Evolutionary conservation across 2,329 filamentous ascomycete genomes (phyloP), one percentile per base, ranked within the genome.

Genomic region (Phialophora verrucosa): DNA sequence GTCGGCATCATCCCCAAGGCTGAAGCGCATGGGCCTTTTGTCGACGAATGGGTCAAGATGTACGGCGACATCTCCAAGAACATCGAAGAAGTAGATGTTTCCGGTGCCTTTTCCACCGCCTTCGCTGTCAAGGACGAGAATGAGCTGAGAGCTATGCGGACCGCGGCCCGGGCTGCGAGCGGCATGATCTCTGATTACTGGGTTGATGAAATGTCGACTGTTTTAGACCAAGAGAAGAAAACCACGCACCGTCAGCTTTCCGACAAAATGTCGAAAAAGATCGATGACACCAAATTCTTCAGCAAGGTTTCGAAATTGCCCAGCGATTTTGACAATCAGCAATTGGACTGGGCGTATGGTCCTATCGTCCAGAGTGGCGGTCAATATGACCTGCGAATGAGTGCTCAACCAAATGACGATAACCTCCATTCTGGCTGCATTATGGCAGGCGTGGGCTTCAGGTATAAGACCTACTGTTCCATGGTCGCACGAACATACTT

Each of bases 161-260:
- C 94, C 72, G 93, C 94, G 4, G 95, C 95, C 63, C 91, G 95
- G 76, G 94, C 95, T 55, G 97, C 93, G 73, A 94, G 96, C 71
- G 93, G 93, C 65, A 83, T 98, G 67, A 96, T 98, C 89, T 92
- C 92, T 59, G 92, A 94, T 66, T 99, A 95, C 79, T 98, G 98
- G 78, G 89, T 99, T 71, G 95, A 99, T 76, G 93, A 97, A 78
- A 98, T 99, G 93, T 97, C 94, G 59, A 90, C 91, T 73, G 90
- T 98, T 60, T 87, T 99, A 67, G 95, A 99, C 75, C 90, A 93
- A 72, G 96, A 98, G 78, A 97, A 97, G 83, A 97, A 97, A 77
- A 92, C 98, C 76, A 95, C 93, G 70, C 95, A 99, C 80, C 91
- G 90, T 71, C 85, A 86, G 1, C 85, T 99, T 7, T 89, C 91